Conservation (phyloP, 2,329 filamentous ascomycete species). For the Thelonectria olida region DNA sequence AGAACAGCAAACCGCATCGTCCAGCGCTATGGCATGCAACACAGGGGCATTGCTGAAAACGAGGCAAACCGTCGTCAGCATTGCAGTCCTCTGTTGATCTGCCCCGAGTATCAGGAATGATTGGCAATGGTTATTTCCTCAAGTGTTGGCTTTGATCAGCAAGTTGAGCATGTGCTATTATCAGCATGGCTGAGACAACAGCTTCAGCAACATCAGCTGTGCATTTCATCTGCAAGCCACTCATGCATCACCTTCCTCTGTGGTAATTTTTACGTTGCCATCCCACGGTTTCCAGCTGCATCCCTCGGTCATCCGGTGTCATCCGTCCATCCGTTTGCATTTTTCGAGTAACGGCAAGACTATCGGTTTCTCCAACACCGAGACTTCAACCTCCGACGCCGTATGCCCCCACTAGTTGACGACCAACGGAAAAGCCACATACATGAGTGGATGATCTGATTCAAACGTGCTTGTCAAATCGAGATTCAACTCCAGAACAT, state of each 20-base stretch:
- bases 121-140: background rate
- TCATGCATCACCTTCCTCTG: slow-evolving; percentile 8
- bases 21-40: too few relatives aligned
- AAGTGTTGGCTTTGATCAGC: background rate
- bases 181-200: background rate
- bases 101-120: too few relatives aligned
- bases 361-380: slow-evolving; percentile 19
- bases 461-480: slow-evolving; percentile 3
- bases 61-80: slow-evolving; percentile 1
- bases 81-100: background rate
- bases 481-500: slow-evolving; percentile 15
- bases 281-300: background rate
- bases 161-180: background rate
- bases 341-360: slow-evolving; percentile 14
- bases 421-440: background rate
- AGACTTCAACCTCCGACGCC: background rate
- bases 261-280: background rate
- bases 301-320: slow-evolving; percentile 12
- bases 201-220: slow-evolving; percentile 17
- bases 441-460: slow-evolving; percentile 2
- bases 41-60: too few relatives aligned
- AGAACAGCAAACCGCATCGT: too few relatives aligned
- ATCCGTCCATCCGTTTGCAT: slow-evolving; percentile 4
- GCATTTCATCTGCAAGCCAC: slow-evolving; percentile 33
- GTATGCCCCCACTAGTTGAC: background rate